Evolutionary conservation across 805 yeast species (phyloP), one percentile per base, ranked within the genome.

Genomic region (Starmerella davenportii): DNA sequence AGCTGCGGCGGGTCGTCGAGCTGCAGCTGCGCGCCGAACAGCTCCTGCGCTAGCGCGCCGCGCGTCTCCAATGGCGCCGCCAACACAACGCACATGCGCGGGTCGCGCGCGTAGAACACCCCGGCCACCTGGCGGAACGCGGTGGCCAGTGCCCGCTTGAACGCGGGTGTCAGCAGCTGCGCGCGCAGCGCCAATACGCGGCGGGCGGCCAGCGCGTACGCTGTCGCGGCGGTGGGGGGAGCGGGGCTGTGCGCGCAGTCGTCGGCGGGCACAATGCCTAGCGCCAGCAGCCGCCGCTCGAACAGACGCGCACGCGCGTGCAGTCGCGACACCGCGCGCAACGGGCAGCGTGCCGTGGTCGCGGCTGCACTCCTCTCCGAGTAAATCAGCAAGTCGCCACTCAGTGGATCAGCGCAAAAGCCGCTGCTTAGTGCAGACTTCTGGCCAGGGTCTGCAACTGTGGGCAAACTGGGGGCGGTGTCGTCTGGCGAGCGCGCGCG

Each of bases 101-200:
- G 30, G 39, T 47, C 48, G 16, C 38, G 48, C 4, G 46, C 51
- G 2, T 48, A 36, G 21, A 17, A 48, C 3, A 50, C 44, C 1
- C 21, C 30, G 2, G 44, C 39, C 13, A 48, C 34, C n/a, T 4
- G 21, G 4, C 21, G 15, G 51, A 51, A 50, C 8, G 34, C 29
- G 9, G 14, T 20, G 2, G 23, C 20, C 5, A 49, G 25, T 2
- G 11, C 19, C 5, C 11, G 5, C 13, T 7, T 7, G 15, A 29
- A 29, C 16, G 16, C 15, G 5, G 15, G 5, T 29, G 19, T 17
- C 8, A 29, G 13, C 19, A 29, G 13, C 19, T 29, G 32, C 15
- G 5, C 13, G 15, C 32, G 32, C 32, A 29, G 15, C 15, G 19
- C 19, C 32, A 29, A 14, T 29, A 8, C 16, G 32, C 13, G 15